Evolutionary conservation across 1,284 basidiomycete species (phyloP), one percentile per base, ranked within the genome.

Genomic region (Fistulinella cinereoalba): DNA sequence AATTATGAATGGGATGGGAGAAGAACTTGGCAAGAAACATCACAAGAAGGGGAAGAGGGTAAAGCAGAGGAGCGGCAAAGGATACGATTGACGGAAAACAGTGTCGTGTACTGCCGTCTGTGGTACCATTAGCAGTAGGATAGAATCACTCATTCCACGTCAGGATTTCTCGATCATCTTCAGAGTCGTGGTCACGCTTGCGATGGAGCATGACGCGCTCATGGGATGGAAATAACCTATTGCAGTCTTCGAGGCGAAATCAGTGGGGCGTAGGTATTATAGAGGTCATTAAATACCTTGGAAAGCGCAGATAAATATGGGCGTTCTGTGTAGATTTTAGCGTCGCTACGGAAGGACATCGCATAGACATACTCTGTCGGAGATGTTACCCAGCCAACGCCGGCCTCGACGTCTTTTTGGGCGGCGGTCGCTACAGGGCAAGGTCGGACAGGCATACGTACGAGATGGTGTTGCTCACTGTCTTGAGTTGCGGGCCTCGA

Each of bases 31-130:
- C 18, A 97, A 97, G 75, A 95, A 93, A 66, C 86, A 89, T 59
- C 90, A 92, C 74, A 98, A 95, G 72, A 88, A 85, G 60, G 71
- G 79, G 71, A 84, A 91, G 76, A 73, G 85, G 46, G 80, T 79
- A 46, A 97, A 97, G 71, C 86, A 92, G 68, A 73, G 94, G 55
- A 92, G 89, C 60, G 94, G 94, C 22, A 85, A 81, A 60, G 94
- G 94, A 24, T 97, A 97, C 59, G 94, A 95, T 60, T 81, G 62
- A 63, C 37, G 19, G 18, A 39, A 42, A 27, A 29, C 23, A 24
- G 28, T 29, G 28, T 29, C 12, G 28, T 29, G 12, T 29, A 29
- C 28, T 11, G n/a, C 18, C 31, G 15, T n/a, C 15, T 32, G 16
- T 12, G 31, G 16, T 16, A 16, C 7, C 15, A 27, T 16, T 34